phyloP scores from a whole-genome alignment of 495 filamentous ascomycete species.

The Penicillium roqueforti region DNA sequence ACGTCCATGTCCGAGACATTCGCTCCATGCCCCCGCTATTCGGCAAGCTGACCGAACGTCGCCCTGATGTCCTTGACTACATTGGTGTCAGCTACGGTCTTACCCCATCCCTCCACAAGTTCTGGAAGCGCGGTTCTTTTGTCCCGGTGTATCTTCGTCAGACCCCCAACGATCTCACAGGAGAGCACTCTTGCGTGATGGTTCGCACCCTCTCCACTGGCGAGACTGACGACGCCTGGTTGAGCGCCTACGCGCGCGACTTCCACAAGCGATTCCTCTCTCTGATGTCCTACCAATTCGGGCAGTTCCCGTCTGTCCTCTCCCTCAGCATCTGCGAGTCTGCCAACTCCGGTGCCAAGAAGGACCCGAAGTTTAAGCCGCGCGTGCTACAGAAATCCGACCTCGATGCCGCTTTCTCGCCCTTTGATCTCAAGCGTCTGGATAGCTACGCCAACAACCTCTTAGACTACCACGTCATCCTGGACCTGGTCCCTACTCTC shows the following conservation, averaged over 20 bases:
- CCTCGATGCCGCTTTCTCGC: conserved; percentile 72
- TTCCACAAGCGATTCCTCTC: conserved; percentile 89
- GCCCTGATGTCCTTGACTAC: conserved; percentile 80
- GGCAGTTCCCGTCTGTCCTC: conserved; percentile 72
- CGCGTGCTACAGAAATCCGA: conserved; percentile 60
- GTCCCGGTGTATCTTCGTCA: conserved; percentile 90
- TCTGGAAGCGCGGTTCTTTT: conserved; percentile 91
- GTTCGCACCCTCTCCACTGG: conserved; percentile 59
- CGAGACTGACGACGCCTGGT: conserved; percentile 70
- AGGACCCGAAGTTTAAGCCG: conserved; percentile 44
- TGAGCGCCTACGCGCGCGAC: conserved; percentile 83
- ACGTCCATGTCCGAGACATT: conserved; percentile 87
- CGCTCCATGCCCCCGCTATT: conserved; percentile 90
- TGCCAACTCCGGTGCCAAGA: conserved; percentile 66
- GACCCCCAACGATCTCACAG: conserved; percentile 92
- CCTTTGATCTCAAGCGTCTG: conserved; percentile 90
- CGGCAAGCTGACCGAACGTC: conserved; percentile 78
- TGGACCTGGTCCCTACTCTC: conserved; percentile 84
- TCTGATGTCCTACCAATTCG: conserved; percentile 88
- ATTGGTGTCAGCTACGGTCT: conserved; percentile 93
- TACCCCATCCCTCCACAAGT: conserved; percentile 83
- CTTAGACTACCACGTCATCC: conserved; percentile 94
- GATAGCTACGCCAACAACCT: conserved; percentile 96
- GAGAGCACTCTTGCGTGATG: conserved; percentile 98
- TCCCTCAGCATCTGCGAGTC: conserved; percentile 88